Percentiles rank a stretch among this genome's conserved stretches.
Evolutionary conservation across 371 early-diverging fungal species (phyloP).

Genomic region (Mycotypha africana): DNA sequence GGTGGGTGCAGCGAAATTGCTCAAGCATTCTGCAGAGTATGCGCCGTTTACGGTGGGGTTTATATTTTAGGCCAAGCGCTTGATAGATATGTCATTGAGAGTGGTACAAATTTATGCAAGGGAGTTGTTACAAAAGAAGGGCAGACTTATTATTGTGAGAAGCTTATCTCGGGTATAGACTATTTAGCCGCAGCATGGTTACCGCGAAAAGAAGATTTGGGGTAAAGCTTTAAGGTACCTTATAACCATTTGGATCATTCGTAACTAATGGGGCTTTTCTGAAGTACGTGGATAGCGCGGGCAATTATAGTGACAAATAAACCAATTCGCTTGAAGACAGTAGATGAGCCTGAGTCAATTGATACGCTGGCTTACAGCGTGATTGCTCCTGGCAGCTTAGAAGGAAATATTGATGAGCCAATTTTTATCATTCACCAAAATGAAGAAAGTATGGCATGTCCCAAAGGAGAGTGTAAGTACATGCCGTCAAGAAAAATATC

Average conservation of each 20-base stretch:
- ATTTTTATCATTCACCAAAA: conserved; percentile 53
- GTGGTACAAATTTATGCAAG: conserved; percentile 28
- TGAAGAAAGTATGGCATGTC: conserved; percentile 60
- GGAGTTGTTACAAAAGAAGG: conserved; percentile 45
- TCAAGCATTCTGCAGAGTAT: conserved; percentile 87
- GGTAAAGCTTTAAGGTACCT: no score
- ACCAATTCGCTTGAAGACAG: conserved; percentile 18
- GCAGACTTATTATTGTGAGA: conserved; percentile 35
- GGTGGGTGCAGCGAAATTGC: conserved; percentile 89
- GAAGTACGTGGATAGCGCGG: conserved; percentile 41
- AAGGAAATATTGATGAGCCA: conserved; percentile 34
- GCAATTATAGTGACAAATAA: conserved; percentile 47
- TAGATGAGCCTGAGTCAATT: no score
- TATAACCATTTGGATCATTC: no score
- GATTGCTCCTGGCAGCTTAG: conserved; percentile 47
- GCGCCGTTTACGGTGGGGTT: conserved; percentile 87
- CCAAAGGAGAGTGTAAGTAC: conserved; percentile 52
- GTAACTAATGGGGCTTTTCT: not conserved
- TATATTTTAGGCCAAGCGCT: conserved; percentile 68
- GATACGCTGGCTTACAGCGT: conserved; percentile 47
- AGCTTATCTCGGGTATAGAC: conserved; percentile 47
- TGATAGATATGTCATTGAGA: conserved; percentile 29
- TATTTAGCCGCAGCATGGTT: conserved; percentile 44
- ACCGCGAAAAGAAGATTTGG: conserved; percentile 18
- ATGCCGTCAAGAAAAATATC: no score